These are phyloP conservation scores for Fusarium tjaetaba DNA, from an alignment of 2,329 filamentous ascomycete genomes.

Conservation along the genomic window DNA sequence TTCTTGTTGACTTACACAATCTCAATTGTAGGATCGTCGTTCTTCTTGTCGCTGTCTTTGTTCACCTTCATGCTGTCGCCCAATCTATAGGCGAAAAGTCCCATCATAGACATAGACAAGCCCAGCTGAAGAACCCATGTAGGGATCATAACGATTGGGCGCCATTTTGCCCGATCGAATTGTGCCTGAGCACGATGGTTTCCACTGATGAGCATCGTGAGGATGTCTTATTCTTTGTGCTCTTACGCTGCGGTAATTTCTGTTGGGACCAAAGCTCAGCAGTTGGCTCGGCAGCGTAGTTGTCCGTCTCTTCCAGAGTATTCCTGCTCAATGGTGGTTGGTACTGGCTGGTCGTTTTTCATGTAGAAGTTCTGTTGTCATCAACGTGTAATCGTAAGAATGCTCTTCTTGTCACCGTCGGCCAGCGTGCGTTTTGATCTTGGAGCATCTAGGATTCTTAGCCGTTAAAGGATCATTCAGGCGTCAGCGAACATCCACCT, in stretches of 20 bases:
- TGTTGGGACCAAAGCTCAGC: not conserved
- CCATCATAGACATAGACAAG: slow-evolving; percentile 58
- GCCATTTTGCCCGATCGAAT: slow-evolving; percentile 64
- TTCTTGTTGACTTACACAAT: slow-evolving; percentile 56
- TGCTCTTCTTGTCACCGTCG: slow-evolving; percentile 5
- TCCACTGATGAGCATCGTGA: slow-evolving; percentile 44
- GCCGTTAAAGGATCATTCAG: slow-evolving; percentile 1
- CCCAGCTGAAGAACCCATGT: slow-evolving; percentile 61
- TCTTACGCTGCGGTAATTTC: not conserved
- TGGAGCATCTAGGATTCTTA: slow-evolving; percentile 20
- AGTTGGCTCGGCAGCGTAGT: not conserved
- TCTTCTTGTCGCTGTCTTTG: slow-evolving; percentile 52
- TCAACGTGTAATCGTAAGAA: slow-evolving; percentile 4
- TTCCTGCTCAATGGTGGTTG: slow-evolving; percentile 23
- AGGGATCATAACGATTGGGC: slow-evolving; percentile 57
- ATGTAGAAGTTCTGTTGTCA: slow-evolving; percentile 4
- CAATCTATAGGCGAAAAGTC: slow-evolving; percentile 64
- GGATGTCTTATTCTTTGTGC: not conserved
- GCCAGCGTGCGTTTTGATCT: slow-evolving; percentile 19
- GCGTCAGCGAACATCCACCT: slow-evolving; percentile 3
- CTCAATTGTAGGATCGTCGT: slow-evolving; percentile 56
- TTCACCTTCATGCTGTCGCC: slow-evolving; percentile 57
- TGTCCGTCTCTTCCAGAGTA: slow-evolving; percentile 19
- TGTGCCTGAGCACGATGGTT: slow-evolving; percentile 62
- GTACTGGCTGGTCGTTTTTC: slow-evolving; percentile 14